Base-by-base conservation (phyloP, 2,329 filamentous ascomycete species). In the Beauveria scarabaeidicola region DNA sequence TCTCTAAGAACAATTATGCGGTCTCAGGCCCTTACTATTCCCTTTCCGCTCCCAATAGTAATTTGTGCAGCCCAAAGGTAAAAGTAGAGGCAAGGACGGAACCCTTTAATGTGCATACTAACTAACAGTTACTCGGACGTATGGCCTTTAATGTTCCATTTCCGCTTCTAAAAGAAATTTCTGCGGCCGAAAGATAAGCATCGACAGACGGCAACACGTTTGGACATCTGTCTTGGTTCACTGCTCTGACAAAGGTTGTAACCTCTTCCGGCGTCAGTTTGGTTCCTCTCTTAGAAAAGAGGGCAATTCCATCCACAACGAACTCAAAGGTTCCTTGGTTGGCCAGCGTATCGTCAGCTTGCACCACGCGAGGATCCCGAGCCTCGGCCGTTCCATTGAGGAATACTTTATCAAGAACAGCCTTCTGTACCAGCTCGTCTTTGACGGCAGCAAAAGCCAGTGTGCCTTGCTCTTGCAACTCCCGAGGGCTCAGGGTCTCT, bases 401-500 rank as follows among this genome's bases (percentile, higher is more conserved):
- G 32, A 41, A 13, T 17, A 51, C 41, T 15, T 44, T 36, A 17
- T 64, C 63, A 10, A 64, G 59, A 23, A 63, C 61, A 9, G 60
- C 62, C 58, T 64, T 64, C 17, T 64, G 62, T 7, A 10, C 53
- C 11, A 63, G 59, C 52, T 64, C 62, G 53, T 64, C 61, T 23
- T 60, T 57, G 9, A 62, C 62, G 23, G 63, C 63, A n/a, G 27
- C 38, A 7, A 63, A 48, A 3, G 63, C 62, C 3, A 41, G 41
- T 9, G 21, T 10, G 13, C 57, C 63, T 21, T 52, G 52, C 32
- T 36, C 8, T 25, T 50, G n/a, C 17, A 63, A 29, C 29, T 62
- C 36, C 21, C 52, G 23, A 19, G 54, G 51, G 23, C 29, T 53
- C 46, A 63, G 19, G 11, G 43, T 23, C 57, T 61, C 61, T 44